Conservation (phyloP, 139 green algal species). For the Spirogloea muscicola region DNA sequence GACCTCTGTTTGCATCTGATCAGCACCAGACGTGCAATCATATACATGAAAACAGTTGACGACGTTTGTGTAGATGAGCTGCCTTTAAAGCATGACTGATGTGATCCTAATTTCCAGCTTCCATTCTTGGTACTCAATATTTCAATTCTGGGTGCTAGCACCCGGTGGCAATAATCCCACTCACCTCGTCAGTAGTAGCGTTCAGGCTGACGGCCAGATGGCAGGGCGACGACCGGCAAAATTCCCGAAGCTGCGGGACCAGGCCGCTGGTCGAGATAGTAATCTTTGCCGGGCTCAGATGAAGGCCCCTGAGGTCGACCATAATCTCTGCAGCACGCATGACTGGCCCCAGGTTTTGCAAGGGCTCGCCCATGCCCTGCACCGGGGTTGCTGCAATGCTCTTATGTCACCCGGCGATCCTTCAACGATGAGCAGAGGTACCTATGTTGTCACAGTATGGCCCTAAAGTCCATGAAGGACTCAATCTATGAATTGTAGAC, state of each 20-base stretch:
- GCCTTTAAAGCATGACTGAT: no score
- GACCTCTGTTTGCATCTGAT: background rate
- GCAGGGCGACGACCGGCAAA: conserved; percentile 50
- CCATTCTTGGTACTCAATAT: no score
- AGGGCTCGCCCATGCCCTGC: conserved; percentile 70
- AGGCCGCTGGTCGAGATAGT: conserved; percentile 85
- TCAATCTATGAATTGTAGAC: background rate
- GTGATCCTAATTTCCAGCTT: no score
- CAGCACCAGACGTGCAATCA: no score
- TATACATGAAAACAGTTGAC: no score
- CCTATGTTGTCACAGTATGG: background rate
- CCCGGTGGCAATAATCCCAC: background rate
- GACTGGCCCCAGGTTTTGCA: conserved; percentile 73
- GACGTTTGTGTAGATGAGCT: no score
- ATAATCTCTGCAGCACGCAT: conserved; percentile 68
- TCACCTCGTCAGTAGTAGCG: conserved; percentile 79
- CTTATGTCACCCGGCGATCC: background rate
- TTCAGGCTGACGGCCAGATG: conserved; percentile 85
- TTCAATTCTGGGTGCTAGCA: no score
- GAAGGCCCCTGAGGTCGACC: conserved; percentile 63
- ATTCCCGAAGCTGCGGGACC: conserved; percentile 70
- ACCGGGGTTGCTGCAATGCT: no score
- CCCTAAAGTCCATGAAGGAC: background rate
- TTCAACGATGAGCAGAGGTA: background rate
- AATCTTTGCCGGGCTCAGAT: conserved; percentile 56